phyloP scores from a whole-genome alignment of 2,329 filamentous ascomycete species.

The Endoconidiophora polonica region DNA sequence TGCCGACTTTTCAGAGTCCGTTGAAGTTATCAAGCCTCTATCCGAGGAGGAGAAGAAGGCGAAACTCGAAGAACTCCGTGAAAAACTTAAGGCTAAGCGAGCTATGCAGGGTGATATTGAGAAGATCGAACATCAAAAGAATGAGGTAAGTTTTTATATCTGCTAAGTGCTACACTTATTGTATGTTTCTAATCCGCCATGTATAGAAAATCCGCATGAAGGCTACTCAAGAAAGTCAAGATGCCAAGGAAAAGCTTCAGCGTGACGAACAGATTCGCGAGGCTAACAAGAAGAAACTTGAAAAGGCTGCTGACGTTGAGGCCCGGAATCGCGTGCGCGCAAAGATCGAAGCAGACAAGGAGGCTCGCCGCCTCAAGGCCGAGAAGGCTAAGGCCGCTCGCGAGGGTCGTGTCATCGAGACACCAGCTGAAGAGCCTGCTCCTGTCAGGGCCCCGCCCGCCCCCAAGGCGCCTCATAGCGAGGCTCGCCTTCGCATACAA shows the following conservation, averaged over 20 bases:
- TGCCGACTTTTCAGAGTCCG: slow-evolving; percentile 81
- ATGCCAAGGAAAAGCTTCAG: slow-evolving; percentile 74
- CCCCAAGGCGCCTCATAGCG: slow-evolving; percentile 50
- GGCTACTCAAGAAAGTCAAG: slow-evolving; percentile 74
- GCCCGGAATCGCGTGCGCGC: slow-evolving; percentile 82
- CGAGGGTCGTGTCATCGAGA: slow-evolving; percentile 48
- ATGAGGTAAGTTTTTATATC: slow-evolving; percentile 43
- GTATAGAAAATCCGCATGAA: slow-evolving; percentile 59
- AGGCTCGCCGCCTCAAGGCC: slow-evolving; percentile 68
- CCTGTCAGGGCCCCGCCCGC: slow-evolving; percentile 30
- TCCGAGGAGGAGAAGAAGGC: slow-evolving; percentile 82
- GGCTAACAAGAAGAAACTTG: slow-evolving; percentile 66
- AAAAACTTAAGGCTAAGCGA: slow-evolving; percentile 56
- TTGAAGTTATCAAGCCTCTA: slow-evolving; percentile 76
- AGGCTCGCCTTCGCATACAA: slow-evolving; percentile 69
- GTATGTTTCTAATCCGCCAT: neutral
- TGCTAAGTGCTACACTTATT: neutral
- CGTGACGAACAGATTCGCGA: slow-evolving; percentile 88
- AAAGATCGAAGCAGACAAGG: slow-evolving; percentile 89
- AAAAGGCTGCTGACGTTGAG: slow-evolving; percentile 72
- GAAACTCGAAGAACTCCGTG: slow-evolving; percentile 58
- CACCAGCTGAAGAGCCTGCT: slow-evolving; percentile 24
- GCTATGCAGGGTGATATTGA: slow-evolving; percentile 52
- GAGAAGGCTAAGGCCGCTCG: slow-evolving; percentile 72
- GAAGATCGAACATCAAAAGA: slow-evolving; percentile 66